Percentiles rank a stretch among this genome's conserved stretches.
phyloP scores from a whole-genome alignment of 495 filamentous ascomycete species.

The Penicillium paxilli region DNA sequence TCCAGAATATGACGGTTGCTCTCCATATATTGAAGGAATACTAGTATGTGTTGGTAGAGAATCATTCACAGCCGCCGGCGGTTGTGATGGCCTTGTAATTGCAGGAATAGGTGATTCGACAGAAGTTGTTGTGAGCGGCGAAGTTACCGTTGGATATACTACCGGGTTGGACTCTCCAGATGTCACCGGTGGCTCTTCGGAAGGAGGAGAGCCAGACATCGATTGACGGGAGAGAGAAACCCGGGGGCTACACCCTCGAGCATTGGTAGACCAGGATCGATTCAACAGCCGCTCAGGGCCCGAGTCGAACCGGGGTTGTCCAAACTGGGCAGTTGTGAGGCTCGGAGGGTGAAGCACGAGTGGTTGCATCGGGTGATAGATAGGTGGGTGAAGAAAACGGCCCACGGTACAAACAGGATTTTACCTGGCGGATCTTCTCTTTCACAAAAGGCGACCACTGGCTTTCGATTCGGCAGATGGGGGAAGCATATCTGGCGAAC shows the following conservation, averaged over 20 bases:
- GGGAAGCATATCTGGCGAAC: constrained; percentile 37
- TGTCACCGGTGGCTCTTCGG: constrained; percentile 60
- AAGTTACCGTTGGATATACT: constrained; percentile 44
- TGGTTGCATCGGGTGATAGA: constrained; percentile 47
- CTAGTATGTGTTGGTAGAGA: constrained; percentile 13
- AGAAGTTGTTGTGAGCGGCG: constrained; percentile 22
- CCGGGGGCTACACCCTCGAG: constrained; percentile 65
- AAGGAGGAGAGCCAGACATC: constrained; percentile 80
- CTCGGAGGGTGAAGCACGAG: constrained; percentile 48
- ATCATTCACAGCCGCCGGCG: constrained; percentile 17
- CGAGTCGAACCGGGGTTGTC: constrained; percentile 41
- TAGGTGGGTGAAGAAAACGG: constrained; percentile 13
- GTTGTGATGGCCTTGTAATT: constrained; percentile 18
- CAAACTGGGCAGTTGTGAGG: constrained; percentile 43
- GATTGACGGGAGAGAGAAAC: constrained; percentile 72
- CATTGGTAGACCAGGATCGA: constrained; percentile 66
- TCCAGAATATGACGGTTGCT: constrained; percentile 27
- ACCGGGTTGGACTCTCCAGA: constrained; percentile 54
- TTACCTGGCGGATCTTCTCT: constrained; percentile 6
- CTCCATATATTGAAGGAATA: constrained; percentile 20
- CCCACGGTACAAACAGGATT: constrained; percentile 8
- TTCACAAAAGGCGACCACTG: constrained; percentile 30
- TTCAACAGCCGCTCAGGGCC: constrained; percentile 71
- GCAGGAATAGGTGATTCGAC: constrained; percentile 13
- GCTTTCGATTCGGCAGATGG: constrained; percentile 20